phyloP scores from a whole-genome alignment of 768 basidiomycete species.

The Pulveroboletus sp. region DNA sequence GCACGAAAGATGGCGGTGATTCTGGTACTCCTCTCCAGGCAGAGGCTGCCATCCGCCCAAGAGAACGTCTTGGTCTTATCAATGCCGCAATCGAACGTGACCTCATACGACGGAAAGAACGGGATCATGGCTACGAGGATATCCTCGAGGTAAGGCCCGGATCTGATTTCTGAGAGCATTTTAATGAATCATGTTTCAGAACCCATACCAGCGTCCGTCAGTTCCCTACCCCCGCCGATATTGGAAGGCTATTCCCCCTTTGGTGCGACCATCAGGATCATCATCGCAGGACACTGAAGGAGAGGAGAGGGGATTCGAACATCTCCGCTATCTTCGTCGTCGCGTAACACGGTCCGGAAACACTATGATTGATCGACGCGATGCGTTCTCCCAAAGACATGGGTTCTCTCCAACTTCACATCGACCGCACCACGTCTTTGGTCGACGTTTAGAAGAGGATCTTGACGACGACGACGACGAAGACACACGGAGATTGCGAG shows the following conservation, averaged over 20 bases:
- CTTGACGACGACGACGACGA: slow-evolving; percentile 32
- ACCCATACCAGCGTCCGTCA: slow-evolving; percentile 66
- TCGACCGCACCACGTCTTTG: slow-evolving; percentile 12
- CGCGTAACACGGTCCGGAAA: slow-evolving; percentile 85
- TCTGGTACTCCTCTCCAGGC: slow-evolving; percentile 37
- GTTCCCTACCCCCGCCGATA: slow-evolving; percentile 58
- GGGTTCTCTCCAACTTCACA: slow-evolving; percentile 16
- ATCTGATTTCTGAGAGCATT: background rate
- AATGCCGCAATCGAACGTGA: slow-evolving; percentile 55
- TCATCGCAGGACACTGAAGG: slow-evolving; percentile 19
- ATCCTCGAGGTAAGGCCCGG: slow-evolving; percentile 62
- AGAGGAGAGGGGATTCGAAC: slow-evolving; percentile 21
- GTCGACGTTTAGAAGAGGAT: slow-evolving; percentile 25
- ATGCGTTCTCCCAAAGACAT: slow-evolving; percentile 26
- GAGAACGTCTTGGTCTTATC: slow-evolving; percentile 61
- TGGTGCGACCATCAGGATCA: slow-evolving; percentile 32
- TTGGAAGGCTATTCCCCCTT: slow-evolving; percentile 59
- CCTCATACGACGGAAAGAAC: slow-evolving; percentile 63
- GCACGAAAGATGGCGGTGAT: slow-evolving; percentile 44
- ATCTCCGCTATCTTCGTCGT: slow-evolving; percentile 48
- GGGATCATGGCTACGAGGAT: slow-evolving; percentile 86
- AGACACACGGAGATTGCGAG: slow-evolving; percentile 44
- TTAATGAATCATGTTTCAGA: slow-evolving; percentile 38
- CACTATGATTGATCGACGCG: slow-evolving; percentile 69
- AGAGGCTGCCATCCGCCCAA: slow-evolving; percentile 58